Base-by-base conservation (phyloP, 2,329 filamentous ascomycete species). In the Thielaviopsis musarum region DNA sequence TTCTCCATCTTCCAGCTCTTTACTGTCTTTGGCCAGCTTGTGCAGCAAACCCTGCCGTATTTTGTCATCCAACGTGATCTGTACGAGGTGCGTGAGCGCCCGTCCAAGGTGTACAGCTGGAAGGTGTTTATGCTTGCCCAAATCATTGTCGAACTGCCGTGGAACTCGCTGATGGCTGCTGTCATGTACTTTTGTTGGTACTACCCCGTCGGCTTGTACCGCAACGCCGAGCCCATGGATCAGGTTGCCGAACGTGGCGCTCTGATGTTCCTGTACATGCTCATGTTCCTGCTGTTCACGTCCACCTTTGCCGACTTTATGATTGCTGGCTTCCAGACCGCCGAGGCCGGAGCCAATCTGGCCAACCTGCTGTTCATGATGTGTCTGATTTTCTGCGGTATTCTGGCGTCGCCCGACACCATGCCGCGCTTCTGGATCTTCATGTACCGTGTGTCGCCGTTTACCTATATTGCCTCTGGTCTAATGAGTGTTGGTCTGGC, bases 101-200 rank as follows among this genome's bases (percentile, higher is more conserved):
- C 88, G 0, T 88, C 85, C 56, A 91, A 91, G 73, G 82, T 87
- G 0, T 94, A 94, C 70, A 83, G 82, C 57, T 94, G 88, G 89
- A 83, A 86, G 68, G 81, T 88, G 5, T 94, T 94, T 68, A 87
- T 94, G 77, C 74, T 91, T 30, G 82, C 85, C 61, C 87, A 91
- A 69, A 86, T 95, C 64, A 72, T 90, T 30, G 88, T 91, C 61
- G 91, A 95, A 69, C 73, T 95, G 1, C 88, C 89, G 0, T 95
- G 87, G 84, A 89, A 94, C 68, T 79, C 83, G 0, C 71, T 93
- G 52, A 84, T 87, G 77, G 80, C 82, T 3, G 77, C 84, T n/a
- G 72, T 94, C 64, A 84, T 91, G 74, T 95, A 77, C 75, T 77
- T 88, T 66, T 83, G 77, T 69, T 91, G 87, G 81, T 95, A 95